phyloP scores from a whole-genome alignment of 176 grass and related monocot genomes.

The Phoenix roebelenii region DNA sequence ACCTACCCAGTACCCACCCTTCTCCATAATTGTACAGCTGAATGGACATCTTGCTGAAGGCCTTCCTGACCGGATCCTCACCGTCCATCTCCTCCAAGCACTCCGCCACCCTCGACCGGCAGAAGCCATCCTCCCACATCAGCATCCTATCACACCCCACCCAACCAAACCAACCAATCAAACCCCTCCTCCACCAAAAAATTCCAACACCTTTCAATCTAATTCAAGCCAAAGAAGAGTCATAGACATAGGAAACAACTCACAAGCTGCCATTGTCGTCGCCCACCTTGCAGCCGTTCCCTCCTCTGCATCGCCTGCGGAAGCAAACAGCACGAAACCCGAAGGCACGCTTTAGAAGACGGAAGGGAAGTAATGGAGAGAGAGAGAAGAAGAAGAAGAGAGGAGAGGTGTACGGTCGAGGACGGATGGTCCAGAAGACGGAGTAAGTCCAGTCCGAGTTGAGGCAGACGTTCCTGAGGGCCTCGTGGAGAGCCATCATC shows the following conservation, averaged over 20 bases:
- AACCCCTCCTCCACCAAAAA: background rate
- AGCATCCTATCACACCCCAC: constrained; percentile 50
- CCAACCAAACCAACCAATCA: background rate
- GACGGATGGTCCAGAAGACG: constrained; percentile 99
- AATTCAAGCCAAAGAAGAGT: no score
- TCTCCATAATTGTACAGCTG: constrained; percentile 99
- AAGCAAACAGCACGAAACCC: background rate
- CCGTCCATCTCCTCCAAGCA: constrained; percentile 92
- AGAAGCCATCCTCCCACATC: constrained; percentile 99
- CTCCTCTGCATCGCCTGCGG: constrained; percentile 75
- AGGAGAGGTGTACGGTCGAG: constrained; percentile 51
- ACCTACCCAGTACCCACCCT: constrained; percentile 99
- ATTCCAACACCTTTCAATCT: no score
- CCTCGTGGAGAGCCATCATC: constrained; percentile 98
- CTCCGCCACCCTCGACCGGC: constrained; percentile 55
- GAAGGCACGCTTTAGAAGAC: background rate
- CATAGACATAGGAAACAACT: constrained; percentile 1
- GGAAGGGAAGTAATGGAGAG: background rate
- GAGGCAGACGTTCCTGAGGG: constrained; percentile 92
- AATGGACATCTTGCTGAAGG: constrained; percentile 99
- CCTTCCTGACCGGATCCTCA: constrained; percentile 83
- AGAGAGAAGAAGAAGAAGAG: background rate
- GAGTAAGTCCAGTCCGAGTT: constrained; percentile 98
- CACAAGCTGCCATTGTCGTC: constrained; percentile 99
- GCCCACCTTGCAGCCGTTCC: constrained; percentile 94